A percentile compares a stretch with the other conserved stretches of the same genome.
These are phyloP conservation scores for Globisporangium okanoganense DNA, from an alignment of 352 stramenopile species.

Conservation along the genomic window DNA sequence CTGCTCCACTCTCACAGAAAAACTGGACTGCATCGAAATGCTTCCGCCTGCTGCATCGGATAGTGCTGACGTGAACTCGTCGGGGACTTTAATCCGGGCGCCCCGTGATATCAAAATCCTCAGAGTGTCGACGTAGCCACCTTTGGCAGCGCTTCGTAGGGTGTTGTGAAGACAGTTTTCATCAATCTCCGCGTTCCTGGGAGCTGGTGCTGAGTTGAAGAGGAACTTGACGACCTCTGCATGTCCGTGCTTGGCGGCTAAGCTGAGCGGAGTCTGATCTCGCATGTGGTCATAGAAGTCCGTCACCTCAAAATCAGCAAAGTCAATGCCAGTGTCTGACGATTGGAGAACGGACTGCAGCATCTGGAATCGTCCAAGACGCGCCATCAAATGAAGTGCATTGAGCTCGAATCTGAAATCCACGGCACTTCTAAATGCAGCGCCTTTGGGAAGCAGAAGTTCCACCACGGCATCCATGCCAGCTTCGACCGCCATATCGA, in stretches of 20 bases:
- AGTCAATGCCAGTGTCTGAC: background rate
- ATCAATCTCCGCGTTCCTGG: too few species aligned
- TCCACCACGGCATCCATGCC: background rate
- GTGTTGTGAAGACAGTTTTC: too few species aligned
- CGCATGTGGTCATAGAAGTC: background rate
- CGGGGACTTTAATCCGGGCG: too few species aligned
- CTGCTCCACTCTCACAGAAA: too few species aligned
- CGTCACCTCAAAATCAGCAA: background rate
- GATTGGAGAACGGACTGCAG: background rate
- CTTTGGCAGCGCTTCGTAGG: too few species aligned
- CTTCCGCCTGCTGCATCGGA: too few species aligned
- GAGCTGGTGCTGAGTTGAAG: background rate
- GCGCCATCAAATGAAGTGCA: background rate
- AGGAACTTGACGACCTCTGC: background rate
- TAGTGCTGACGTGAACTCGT: too few species aligned
- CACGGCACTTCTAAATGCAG: background rate
- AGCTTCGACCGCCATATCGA: constrained; percentile 7
- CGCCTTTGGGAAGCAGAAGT: background rate
- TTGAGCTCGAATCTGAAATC: background rate
- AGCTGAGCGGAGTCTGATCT: background rate
- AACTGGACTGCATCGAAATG: too few species aligned
- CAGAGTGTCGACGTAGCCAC: too few species aligned
- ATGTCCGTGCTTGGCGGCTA: background rate
- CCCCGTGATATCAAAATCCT: too few species aligned
- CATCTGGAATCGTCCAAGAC: background rate